Percentiles rank a stretch among this genome's conserved stretches.
Conservation (phyloP, 2,329 filamentous ascomycete species). For the Penicillium sclerotigenum region DNA sequence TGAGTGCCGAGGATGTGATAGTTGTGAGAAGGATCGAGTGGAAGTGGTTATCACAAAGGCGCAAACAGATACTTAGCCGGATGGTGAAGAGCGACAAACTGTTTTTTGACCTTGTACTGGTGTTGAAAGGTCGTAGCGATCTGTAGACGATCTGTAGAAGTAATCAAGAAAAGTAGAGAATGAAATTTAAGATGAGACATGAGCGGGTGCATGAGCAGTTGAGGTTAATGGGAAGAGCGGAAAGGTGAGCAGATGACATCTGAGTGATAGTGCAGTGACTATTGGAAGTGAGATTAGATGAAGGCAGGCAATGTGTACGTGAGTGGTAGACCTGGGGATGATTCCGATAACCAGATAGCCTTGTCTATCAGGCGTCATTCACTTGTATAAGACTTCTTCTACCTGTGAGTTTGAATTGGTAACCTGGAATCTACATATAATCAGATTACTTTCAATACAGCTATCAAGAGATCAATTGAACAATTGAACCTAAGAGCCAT, state of each 20-base stretch:
- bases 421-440: background rate
- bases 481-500: background rate
- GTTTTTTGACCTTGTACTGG: too few relatives aligned
- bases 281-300: background rate
- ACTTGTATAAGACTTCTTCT: too few relatives aligned
- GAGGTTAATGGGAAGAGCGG: background rate
- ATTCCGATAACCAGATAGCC: background rate
- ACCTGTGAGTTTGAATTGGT: too few relatives aligned
- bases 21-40: background rate
- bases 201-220: background rate
- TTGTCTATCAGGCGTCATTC: background rate
- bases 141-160: background rate
- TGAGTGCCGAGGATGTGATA: background rate
- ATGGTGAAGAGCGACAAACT: too few relatives aligned
- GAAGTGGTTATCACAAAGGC: background rate
- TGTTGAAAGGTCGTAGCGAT: too few relatives aligned
- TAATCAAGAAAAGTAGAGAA: background rate
- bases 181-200: background rate
- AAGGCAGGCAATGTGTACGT: background rate
- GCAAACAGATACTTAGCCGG: too few relatives aligned
- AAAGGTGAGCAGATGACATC: background rate
- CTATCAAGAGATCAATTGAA: background rate
- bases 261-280: background rate
- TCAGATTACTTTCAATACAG: background rate
- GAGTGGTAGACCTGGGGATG: too few relatives aligned